phyloP scores from a whole-genome alignment of 2,329 filamentous ascomycete genomes.

The Phialophora verrucosa region DNA sequence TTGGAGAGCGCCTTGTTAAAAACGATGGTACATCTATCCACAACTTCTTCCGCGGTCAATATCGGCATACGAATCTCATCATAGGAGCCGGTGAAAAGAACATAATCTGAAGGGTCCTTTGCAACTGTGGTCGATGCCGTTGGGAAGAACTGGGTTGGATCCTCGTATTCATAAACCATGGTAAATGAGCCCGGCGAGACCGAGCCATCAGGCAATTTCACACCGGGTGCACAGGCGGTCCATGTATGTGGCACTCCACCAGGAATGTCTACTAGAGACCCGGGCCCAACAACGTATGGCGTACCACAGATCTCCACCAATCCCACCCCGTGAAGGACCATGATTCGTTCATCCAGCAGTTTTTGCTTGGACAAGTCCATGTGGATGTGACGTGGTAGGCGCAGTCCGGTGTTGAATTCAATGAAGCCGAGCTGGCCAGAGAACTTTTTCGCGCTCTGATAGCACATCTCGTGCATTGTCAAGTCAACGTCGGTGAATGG shows the following conservation, averaged over 20 bases:
- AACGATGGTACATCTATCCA: too few relatives aligned
- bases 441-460: not conserved
- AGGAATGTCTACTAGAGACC: slow-evolving; percentile 4
- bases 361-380: not conserved
- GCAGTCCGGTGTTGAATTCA: not conserved
- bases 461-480: too few relatives aligned
- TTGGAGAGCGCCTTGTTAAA: too few relatives aligned
- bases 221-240: slow-evolving; percentile 10
- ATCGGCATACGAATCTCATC: slow-evolving; percentile 2
- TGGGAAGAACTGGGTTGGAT: slow-evolving; percentile 11
- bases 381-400: slow-evolving; percentile 17
- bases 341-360: slow-evolving; percentile 7
- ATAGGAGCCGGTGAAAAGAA: not conserved
- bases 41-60: slow-evolving; percentile 1
- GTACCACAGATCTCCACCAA: slow-evolving; percentile 7
- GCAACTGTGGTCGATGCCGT: not conserved
- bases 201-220: slow-evolving; percentile 7
- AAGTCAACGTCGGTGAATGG: too few relatives aligned
- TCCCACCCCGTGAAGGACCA: slow-evolving; percentile 8
- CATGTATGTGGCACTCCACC: slow-evolving; percentile 17
- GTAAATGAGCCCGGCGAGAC: not conserved
- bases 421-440: slow-evolving; percentile 18
- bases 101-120: not conserved
- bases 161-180: slow-evolving; percentile 15
- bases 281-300: not conserved